Percentiles rank a stretch among this genome's conserved stretches.
Evolutionary conservation across 331 rosid genomes (phyloP).

Genomic region (Ulmus americana): DNA sequence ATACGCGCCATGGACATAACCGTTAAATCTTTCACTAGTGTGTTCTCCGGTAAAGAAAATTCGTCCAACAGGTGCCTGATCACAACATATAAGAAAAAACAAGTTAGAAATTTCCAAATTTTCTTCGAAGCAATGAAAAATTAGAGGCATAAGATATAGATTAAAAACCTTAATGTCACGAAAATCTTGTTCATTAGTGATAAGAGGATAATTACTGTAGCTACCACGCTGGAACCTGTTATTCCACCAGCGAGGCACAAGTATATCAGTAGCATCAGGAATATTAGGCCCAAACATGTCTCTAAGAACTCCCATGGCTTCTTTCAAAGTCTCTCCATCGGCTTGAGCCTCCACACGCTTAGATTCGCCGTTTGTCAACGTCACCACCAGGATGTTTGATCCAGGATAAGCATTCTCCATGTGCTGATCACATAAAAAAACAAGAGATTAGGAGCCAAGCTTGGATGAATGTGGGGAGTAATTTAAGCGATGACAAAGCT

Average conservation of each 20-base stretch:
- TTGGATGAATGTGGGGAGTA: constrained; percentile 18
- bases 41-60: constrained; percentile 87
- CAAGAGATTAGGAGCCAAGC: constrained; percentile 28
- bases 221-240: constrained; percentile 92
- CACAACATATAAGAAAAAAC: not conserved
- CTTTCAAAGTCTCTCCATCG: constrained; percentile 62
- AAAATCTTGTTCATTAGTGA: constrained; percentile 47
- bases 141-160: not conserved
- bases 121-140: not conserved
- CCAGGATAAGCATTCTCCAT: constrained; percentile 97
- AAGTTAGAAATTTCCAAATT: not conserved
- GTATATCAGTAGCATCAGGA: constrained; percentile 71
- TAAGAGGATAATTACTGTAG: constrained; percentile 84
- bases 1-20: constrained; percentile 89
- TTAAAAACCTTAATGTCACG: constrained; percentile 62
- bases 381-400: constrained; percentile 87
- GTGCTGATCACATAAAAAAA: constrained; percentile 53
- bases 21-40: constrained; percentile 77
- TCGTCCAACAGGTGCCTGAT: constrained; percentile 76
- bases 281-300: constrained; percentile 78
- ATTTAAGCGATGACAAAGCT: constrained; percentile 12
- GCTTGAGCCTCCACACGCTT: constrained; percentile 90
- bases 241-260: constrained; percentile 86
- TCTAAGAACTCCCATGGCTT: constrained; percentile 75
- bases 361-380: constrained; percentile 83